Percentiles rank a stretch among this genome's conserved stretches.
Evolutionary conservation across 106 monocot species (phyloP).

Genomic region (Dioscorea alata): DNA sequence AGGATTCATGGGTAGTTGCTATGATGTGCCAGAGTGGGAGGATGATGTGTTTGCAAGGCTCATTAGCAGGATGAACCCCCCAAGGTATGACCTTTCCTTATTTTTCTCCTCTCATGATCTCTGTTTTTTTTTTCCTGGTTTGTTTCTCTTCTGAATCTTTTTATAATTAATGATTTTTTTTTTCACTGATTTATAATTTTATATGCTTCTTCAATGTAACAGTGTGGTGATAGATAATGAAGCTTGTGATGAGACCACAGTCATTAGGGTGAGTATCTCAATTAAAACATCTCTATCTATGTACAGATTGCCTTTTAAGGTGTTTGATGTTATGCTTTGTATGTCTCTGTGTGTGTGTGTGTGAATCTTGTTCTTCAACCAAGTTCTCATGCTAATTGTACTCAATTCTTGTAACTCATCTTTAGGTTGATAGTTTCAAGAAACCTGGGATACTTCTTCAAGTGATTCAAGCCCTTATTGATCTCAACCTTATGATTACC

Average conservation of each 20-base stretch:
- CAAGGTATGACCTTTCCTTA: slow-evolving; percentile 16
- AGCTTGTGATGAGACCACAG: slow-evolving; percentile 23
- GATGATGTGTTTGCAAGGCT: slow-evolving; percentile 45
- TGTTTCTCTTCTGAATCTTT: background rate
- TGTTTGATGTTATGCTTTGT: background rate
- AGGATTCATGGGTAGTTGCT: background rate
- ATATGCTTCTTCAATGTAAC: background rate
- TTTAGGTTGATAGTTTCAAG: slow-evolving; percentile 49
- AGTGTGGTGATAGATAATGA: slow-evolving; percentile 55
- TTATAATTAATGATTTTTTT: background rate
- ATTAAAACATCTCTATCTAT: background rate
- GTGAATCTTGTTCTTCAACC: too few relatives aligned
- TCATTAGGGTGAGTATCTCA: slow-evolving; percentile 28
- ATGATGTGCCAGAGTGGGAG: background rate
- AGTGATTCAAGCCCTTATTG: slow-evolving; percentile 50
- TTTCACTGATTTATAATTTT: background rate
- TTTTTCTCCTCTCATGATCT: background rate
- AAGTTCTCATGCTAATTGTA: background rate
- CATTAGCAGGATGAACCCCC: slow-evolving; percentile 38
- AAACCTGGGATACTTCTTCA: slow-evolving; percentile 58
- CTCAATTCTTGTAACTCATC: background rate
- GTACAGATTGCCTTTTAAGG: background rate
- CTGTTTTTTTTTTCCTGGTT: background rate
- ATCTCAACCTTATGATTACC: slow-evolving; percentile 42
- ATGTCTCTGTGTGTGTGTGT: background rate